These are phyloP conservation scores for Mycena indigotica DNA, from an alignment of 768 basidiomycete genomes.

Conservation along the genomic window DNA sequence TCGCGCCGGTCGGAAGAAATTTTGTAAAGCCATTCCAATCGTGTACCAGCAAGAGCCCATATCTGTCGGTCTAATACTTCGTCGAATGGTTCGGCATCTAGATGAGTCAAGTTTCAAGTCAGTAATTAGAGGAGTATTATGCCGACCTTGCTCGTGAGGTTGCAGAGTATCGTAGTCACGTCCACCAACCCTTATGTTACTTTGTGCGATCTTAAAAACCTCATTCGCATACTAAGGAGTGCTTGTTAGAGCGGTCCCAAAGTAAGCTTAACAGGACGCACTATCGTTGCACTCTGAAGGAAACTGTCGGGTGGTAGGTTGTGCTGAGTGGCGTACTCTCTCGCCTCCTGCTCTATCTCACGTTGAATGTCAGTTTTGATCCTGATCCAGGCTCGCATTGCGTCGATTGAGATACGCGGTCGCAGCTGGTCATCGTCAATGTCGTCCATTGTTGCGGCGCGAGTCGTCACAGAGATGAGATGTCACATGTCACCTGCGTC, in stretches of 20 bases:
- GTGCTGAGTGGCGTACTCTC: neutral
- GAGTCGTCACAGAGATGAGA: slow-evolving; percentile 5
- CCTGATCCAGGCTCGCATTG: slow-evolving; percentile 20
- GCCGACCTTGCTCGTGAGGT: slow-evolving; percentile 53
- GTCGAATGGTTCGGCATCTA: slow-evolving; percentile 82
- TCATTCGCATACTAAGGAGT: slow-evolving; percentile 57
- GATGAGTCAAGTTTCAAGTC: slow-evolving; percentile 6
- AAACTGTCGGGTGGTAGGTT: slow-evolving; percentile 1
- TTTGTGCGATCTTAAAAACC: slow-evolving; percentile 61
- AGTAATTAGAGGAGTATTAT: neutral
- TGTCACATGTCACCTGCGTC: too few relatives aligned
- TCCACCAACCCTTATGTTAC: slow-evolving; percentile 81
- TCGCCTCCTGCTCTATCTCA: neutral
- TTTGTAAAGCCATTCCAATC: slow-evolving; percentile 73
- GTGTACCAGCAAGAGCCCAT: slow-evolving; percentile 76
- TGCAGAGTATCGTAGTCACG: slow-evolving; percentile 70
- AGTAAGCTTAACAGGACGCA: slow-evolving; percentile 21
- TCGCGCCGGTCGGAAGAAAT: slow-evolving; percentile 68
- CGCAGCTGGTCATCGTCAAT: slow-evolving; percentile 12
- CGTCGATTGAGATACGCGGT: slow-evolving; percentile 9
- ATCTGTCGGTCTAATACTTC: slow-evolving; percentile 83
- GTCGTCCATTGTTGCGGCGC: neutral
- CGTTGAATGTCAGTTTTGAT: slow-evolving; percentile 8
- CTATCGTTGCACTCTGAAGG: neutral
- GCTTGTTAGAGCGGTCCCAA: neutral